Base-by-base conservation (phyloP, 495 filamentous ascomycete genomes). In the Aspergillus nanangensis region DNA sequence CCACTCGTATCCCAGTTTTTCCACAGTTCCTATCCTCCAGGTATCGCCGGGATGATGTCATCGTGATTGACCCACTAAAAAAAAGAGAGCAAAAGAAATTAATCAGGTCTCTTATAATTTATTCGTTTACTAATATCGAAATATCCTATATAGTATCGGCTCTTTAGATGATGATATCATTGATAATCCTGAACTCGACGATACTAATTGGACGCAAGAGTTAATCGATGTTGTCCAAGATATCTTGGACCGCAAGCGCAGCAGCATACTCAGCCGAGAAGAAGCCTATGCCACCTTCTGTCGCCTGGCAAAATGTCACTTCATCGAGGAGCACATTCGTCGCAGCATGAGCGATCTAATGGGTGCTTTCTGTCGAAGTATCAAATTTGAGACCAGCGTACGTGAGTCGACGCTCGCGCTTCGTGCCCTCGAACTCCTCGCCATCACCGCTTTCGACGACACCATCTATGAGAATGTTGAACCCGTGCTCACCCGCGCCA, bases 201-300 rank as follows among this genome's bases (percentile, higher is more conserved):
- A 79, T 44, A 68, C 67, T 23, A 70, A 72, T 22, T 89, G 86
- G 85, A 75, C 78, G 19, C 72, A 83, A 15, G 82, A 83, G 45
- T 71, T 96, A 1, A 70, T 66, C 11, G 80, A 86, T 53, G 78
- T 81, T n/a, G 81, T 96, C 38, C 74, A 86, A 42, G 87, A 92
- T 57, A 82, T 96, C 17, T 69, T 88, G 18, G 88, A 96, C 53
- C 82, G 89, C 52, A 98, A 96, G 73, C 80, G 86, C 44, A 88
- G 82, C 61, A 90, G 83, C 45, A 77, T 78, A n/a, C 80, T 88
- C 52, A 84, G 87, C 11, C 81, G 92, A 23, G 92, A 95, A 57
- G 76, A 81, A 39, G 79, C 80, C 17, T 71, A 94, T 41, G 69
- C 71, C 13, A 76, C 74, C 24, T 96, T 89, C 62, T 77, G 77